Conservation (phyloP, 805 yeast species). For the Yamadazyma phyllophila region DNA sequence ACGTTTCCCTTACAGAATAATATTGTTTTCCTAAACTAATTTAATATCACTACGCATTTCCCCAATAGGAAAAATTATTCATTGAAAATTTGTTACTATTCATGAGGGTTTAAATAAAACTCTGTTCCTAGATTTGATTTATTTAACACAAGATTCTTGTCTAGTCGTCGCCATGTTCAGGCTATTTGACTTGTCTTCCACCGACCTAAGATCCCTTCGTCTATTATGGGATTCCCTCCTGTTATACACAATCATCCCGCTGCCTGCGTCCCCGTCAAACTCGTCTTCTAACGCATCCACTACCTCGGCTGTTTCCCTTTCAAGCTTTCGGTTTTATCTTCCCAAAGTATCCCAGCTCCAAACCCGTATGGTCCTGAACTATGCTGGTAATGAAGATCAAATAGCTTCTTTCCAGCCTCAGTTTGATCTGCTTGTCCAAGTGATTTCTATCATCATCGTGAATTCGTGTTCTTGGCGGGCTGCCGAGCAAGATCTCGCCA, state of each 20-base stretch:
- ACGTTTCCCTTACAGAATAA: too few species aligned
- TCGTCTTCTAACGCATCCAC: background rate
- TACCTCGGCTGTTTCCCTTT: background rate
- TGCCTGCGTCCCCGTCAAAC: background rate
- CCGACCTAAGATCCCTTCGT: background rate
- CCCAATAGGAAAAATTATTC: too few species aligned
- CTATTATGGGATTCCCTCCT: background rate
- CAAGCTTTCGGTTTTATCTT: background rate
- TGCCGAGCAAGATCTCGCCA: conserved; percentile 2
- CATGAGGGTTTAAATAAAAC: background rate
- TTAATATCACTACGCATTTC: too few species aligned
- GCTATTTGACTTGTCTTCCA: background rate
- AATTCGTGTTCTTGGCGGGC: background rate
- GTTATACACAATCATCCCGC: background rate
- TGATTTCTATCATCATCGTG: background rate
- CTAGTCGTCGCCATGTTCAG: background rate
- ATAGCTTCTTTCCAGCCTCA: background rate
- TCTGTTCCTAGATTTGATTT: background rate
- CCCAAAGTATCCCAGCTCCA: background rate
- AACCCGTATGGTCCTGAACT: background rate
- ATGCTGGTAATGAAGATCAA: background rate
- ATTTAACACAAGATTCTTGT: background rate
- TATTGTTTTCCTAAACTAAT: too few species aligned
- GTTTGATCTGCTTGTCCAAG: conserved; percentile 3
- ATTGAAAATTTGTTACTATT: too few species aligned